Evolutionary conservation across 805 yeast species (phyloP), one percentile per base, ranked within the genome.

Genomic region (Komagataella ulmi): DNA sequence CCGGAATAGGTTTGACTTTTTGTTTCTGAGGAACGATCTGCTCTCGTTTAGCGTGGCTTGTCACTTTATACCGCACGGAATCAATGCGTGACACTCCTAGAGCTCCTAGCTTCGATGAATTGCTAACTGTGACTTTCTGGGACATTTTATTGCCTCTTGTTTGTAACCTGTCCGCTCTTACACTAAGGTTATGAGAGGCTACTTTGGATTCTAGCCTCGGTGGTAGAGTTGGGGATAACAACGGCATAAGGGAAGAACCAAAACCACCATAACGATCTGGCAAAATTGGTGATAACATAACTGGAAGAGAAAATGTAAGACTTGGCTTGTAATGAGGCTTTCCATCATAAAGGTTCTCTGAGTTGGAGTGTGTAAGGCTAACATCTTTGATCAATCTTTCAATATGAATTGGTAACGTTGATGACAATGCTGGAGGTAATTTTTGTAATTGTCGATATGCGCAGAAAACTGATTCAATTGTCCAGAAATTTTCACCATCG

Each of bases 141-240:
- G 40, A 10, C 40, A 14, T 10, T 30, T 10, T 30, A 4, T 30
- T 30, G 14, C 40, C 6, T 30, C 14, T 30, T 2, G 40, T 10
- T 24, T 30, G 14, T 30, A 30, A 30, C 14, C n/a, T 30, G 14
- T 30, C 40, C 8, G n/a, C 4, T 30, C 40, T 10, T 10, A 30
- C n/a, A 30, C 40, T 30, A 30, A 30, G 40, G 14, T 30, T 30
- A 30, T 30, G 14, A 30, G 40, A 30, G 40, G 40, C 40, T 10
- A 30, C 40, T 30, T 30, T 30, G 12, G 40, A 30, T 30, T 30
- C 40, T 14, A 30, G 40, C 14, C 40, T 30, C 40, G 40, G 40
- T 14, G 40, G 40, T 30, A 30, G 8, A 30, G 14, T 30, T 2
- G 40, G 40, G 10, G 40, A 30, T 8, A 30, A 30, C 45, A 61